Evolutionary conservation across 2,329 filamentous ascomycete species (phyloP), one percentile per base, ranked within the genome.

Genomic region (Colletotrichum sidae): DNA sequence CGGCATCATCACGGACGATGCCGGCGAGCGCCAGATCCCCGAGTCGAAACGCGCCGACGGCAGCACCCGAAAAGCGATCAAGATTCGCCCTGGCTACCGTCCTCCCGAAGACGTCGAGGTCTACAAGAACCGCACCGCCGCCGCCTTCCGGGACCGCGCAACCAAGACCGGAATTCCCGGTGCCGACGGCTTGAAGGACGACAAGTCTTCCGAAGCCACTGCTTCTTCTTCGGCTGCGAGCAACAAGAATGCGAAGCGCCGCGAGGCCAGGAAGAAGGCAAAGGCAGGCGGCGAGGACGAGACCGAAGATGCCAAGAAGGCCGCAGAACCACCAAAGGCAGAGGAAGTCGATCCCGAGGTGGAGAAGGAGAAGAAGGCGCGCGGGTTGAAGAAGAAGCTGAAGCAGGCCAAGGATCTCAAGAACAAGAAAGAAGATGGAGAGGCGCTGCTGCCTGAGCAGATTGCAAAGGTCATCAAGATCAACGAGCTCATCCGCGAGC

Each of bases 381-480:
- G 94, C 69, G 96, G 93, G 73, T 81, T 98, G 49, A 92, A 91
- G 76, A 99, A 99, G 84, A 99, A 98, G 80, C 82, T 99, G 66
- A 92, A 95, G 73, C 96, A 99, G 77, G 95, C 96, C 4, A 91
- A 90, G 71, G 96, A 98, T 2, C 84, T 99, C 58, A 91, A 93
- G 75, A 90, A 90, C 72, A 97, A 97, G 84, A 97, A 97, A 78
- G 92, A 97, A 33, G 90, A 89, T 60, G 96, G 96, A 17, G 91
- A 93, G 75, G 85, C 88, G 5, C 80, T 99, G 67, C 83, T 98
- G 34, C 95, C 94, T 0, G 96, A 99, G 80, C 96, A 99, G 80
- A 91, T 98, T 69, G 94, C 95, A 71, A 99, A 99, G 81, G 93
- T 99, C 60, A 96, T 97, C 77, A 97, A 96, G 79, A 97, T 99